These are phyloP conservation scores for Sindora glabra DNA, from an alignment of 306 rosid genomes.

Conservation along the genomic window DNA sequence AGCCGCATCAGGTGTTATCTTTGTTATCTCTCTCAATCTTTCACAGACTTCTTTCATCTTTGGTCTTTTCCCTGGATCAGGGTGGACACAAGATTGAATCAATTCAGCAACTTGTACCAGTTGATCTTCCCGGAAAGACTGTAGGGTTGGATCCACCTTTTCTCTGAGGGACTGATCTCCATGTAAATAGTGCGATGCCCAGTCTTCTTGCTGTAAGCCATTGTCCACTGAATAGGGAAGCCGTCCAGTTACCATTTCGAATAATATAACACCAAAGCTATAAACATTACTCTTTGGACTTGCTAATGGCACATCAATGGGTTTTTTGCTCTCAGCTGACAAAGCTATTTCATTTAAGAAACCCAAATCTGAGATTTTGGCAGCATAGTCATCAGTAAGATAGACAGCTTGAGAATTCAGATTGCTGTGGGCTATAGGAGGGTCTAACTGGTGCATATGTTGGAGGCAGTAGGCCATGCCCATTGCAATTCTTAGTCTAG, in stretches of 20 bases:
- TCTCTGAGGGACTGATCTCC: constrained; percentile 40
- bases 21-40: constrained; percentile 65
- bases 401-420: constrained; percentile 52
- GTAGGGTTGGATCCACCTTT: constrained; percentile 66
- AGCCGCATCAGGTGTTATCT: constrained; percentile 69
- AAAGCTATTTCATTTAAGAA: constrained; percentile 45
- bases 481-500: constrained; percentile 71
- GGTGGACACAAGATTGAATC: constrained; percentile 47
- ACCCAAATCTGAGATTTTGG: constrained; percentile 58
- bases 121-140: constrained; percentile 49
- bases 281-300: constrained; percentile 53
- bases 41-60: constrained; percentile 47
- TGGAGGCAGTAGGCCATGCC: constrained; percentile 86
- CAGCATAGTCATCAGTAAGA: constrained; percentile 82
- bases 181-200: constrained; percentile 56
- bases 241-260: constrained; percentile 75
- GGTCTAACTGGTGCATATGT: constrained; percentile 64
- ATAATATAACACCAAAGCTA: constrained; percentile 67
- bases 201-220: constrained; percentile 46
- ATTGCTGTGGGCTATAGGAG: constrained; percentile 53
- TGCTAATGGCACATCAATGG: constrained; percentile 23
- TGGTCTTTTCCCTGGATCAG: constrained; percentile 47
- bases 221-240: constrained; percentile 56
- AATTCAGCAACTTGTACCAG: constrained; percentile 47
- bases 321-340: constrained; percentile 17